A percentile compares a stretch with the other conserved stretches of the same genome.
Evolutionary conservation across 1,284 basidiomycete species (phyloP).

Genomic region (Irpex sp.): DNA sequence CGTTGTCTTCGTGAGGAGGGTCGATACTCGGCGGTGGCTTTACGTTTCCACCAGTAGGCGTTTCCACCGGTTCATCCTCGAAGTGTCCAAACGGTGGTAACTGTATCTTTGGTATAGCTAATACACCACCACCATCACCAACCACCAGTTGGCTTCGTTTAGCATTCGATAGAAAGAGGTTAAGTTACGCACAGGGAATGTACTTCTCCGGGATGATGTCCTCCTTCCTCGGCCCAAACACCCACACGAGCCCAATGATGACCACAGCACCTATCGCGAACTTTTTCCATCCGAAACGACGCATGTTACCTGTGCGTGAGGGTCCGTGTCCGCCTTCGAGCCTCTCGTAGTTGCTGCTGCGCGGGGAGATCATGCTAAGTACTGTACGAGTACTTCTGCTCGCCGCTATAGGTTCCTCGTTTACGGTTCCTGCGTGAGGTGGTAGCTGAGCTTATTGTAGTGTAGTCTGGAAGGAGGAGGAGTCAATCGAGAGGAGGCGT

Average conservation of each 20-base stretch:
- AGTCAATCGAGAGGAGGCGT: not conserved
- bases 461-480: not conserved
- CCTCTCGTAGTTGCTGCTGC: constrained; percentile 56
- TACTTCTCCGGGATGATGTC: constrained; percentile 23
- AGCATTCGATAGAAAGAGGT: not conserved
- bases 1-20: constrained; percentile 18
- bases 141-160: not conserved
- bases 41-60: not conserved
- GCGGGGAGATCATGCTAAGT: constrained; percentile 35
- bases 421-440: too few species aligned
- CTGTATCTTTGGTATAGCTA: constrained; percentile 17
- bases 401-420: too few species aligned
- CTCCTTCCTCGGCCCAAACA: constrained; percentile 54
- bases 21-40: constrained; percentile 3
- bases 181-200: constrained; percentile 23
- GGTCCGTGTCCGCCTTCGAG: constrained; percentile 61
- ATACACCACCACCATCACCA: not conserved
- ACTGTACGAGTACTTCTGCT: too few species aligned
- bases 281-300: constrained; percentile 61
- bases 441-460: not conserved
- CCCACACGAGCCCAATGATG: constrained; percentile 57
- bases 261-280: constrained; percentile 53
- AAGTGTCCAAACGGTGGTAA: constrained; percentile 6
- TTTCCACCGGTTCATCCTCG: not conserved
- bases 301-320: constrained; percentile 25